A percentile compares a stretch with the other conserved stretches of the same genome.
phyloP scores from a whole-genome alignment of 2,329 filamentous ascomycete genomes.

The Xylariales sp. region DNA sequence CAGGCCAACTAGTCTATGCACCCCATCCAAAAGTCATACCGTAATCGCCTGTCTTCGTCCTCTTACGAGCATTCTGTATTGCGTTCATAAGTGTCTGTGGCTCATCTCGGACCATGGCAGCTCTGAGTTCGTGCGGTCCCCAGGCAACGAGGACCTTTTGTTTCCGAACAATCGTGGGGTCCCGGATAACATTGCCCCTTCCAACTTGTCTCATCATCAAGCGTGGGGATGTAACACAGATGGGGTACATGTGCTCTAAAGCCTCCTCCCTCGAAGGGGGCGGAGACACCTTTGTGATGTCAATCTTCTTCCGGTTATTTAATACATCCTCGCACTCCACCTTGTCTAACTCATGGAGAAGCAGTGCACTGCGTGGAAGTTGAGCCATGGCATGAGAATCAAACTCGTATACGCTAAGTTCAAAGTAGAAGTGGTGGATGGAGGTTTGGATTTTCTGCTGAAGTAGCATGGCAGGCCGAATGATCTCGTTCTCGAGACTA shows the following conservation, averaged over 20 bases:
- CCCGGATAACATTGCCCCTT: neutral
- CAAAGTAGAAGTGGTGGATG: slow-evolving; percentile 32
- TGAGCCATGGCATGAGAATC: too few species aligned
- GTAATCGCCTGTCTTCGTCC: too few species aligned
- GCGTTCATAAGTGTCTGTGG: neutral
- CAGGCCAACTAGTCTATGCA: too few species aligned
- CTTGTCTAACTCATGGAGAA: slow-evolving; percentile 23
- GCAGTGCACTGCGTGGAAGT: slow-evolving; percentile 22
- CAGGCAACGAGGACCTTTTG: slow-evolving; percentile 3
- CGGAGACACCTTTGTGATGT: neutral
- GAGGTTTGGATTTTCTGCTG: slow-evolving; percentile 34
- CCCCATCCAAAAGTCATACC: too few species aligned
- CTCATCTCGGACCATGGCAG: neutral
- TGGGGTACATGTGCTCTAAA: neutral
- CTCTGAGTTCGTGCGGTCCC: neutral
- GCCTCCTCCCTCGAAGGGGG: neutral
- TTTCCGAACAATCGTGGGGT: slow-evolving; percentile 3
- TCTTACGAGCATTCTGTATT: too few species aligned
- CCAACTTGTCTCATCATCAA: slow-evolving; percentile 5
- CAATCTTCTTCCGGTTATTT: slow-evolving; percentile 16
- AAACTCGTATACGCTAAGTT: slow-evolving; percentile 20
- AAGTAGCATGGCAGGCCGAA: slow-evolving; percentile 30
- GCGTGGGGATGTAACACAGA: slow-evolving; percentile 1
- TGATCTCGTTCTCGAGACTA: slow-evolving; percentile 20
- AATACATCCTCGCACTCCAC: slow-evolving; percentile 32